Base-by-base conservation (phyloP, 306 rosid genomes). In the Rosa lucieae region DNA sequence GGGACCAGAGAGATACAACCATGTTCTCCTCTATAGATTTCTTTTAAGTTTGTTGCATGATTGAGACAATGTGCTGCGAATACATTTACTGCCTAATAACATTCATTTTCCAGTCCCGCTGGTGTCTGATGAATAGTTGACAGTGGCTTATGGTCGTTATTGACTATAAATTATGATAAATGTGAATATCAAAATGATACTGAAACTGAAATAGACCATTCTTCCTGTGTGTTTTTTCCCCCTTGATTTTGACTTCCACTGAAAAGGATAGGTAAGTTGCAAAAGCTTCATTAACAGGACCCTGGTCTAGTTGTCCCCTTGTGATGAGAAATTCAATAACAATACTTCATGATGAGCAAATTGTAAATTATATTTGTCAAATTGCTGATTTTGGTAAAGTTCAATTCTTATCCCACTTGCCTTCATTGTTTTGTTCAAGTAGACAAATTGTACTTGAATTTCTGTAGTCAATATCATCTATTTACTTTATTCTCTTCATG, bases 401-500 rank as follows among this genome's bases (percentile, higher is more conserved):
- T 73, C 48, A 4, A 53, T 4, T 37, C 48, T 1, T 73, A 73
- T 37, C 49, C 48, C 29, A 59, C 56, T 23, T 10, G 43, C 70
- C 42, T 56, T 74, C 9, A 9, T 23, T 75, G 26, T 8, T 59
- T 29, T 75, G 55, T 59, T 59, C 7, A 26, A 43, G 44, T 13
- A 7, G 40, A 58, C 69, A 13, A 44, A 15, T 14, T 13, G 53
- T 43, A 44, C 70, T 79, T 51, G 13, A 37, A 44, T 15, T 73
- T 68, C 78, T 44, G 59, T 49, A 79, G 73, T 77, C 52, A 65
- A 21, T 66, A 69, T 80, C 8, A 70, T 79, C 80, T 48, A 73
- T 73, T 12, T 43, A 59, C 44, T 12, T 61, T 62, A 58, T 68
- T 63, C 39, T 73, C 74, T 73, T 42, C 80, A 35, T 69, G 52